Evolutionary conservation across 208 protist species (phyloP).

Genomic region (Acanthamoeba royreba): DNA sequence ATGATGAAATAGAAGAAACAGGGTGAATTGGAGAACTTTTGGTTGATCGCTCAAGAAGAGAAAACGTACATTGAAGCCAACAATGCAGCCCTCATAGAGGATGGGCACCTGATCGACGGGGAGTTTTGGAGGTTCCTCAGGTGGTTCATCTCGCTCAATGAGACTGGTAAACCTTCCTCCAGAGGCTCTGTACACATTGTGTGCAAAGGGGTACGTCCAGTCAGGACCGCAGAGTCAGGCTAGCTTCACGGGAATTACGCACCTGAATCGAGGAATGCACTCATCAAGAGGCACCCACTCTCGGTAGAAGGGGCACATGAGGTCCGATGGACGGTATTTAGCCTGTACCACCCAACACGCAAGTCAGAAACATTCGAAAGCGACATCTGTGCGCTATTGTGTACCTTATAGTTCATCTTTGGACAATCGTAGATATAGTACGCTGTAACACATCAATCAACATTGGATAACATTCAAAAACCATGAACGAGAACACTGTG

Average conservation of each 20-base stretch:
- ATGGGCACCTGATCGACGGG: neutral
- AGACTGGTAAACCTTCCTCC: neutral
- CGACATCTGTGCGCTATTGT: neutral
- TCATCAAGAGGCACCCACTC: constrained; percentile 54
- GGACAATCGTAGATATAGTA: constrained; percentile 77
- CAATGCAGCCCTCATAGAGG: neutral
- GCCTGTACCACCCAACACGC: neutral
- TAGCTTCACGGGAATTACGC: neutral
- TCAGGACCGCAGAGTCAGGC: too few relatives aligned
- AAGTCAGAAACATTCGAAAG: neutral
- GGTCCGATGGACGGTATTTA: constrained; percentile 58
- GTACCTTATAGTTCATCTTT: constrained; percentile 81
- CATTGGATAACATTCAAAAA: too few relatives aligned
- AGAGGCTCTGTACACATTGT: neutral
- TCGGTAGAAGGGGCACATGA: constrained; percentile 55
- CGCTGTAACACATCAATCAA: neutral
- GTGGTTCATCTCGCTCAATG: neutral
- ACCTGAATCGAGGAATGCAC: neutral
- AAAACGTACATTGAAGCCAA: neutral
- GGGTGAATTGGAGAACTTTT: neutral
- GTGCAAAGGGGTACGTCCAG: too few relatives aligned
- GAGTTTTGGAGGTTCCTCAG: neutral
- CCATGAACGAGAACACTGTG: neutral
- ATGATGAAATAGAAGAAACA: neutral
- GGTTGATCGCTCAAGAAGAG: too few relatives aligned